Base-by-base conservation (phyloP, 2,329 filamentous ascomycete species). In the Teratosphaeria gauchensis region DNA sequence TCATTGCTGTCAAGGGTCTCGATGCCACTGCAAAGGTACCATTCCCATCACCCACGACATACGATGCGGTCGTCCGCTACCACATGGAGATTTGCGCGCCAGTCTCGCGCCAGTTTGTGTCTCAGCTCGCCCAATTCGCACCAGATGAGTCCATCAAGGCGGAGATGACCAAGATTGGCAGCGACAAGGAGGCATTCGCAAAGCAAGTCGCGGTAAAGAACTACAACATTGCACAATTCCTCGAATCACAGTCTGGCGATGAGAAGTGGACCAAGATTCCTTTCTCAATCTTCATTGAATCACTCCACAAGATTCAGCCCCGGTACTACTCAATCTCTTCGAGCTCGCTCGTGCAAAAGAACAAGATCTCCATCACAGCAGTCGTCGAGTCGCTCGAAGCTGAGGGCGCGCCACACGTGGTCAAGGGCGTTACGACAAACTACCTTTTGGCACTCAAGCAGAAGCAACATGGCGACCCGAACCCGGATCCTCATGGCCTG, bases 311-410 rank as follows among this genome's bases (percentile, higher is more conserved):
- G 80, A 85, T 99, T 59, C 94, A 99, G 75, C 92, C 94, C 46
- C 90, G 94, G 55, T 99, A 97, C 81, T 99, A 99, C 80, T 99
- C 95, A 55, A 99, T 99, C 74, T 99, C 94, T 1, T 99, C 95
- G 1, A 97, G 94, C 0, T 96, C 94, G 6, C 75, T 91, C 8
- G 92, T 95, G 16, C 92, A 99, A 72, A 92, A 94, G 72, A 87
- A 95, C 76, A 92, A 91, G 78, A 91, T 99, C 65, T 90, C 94
- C 61, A 88, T 99, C 69, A 99, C 94, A 16, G 92, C 92, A 59
- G 88, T 97, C 48, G 92, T 99, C 60, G 94, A 97, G 74, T 90
- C 87, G 12, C 82, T 91, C 66, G 77, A 84, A 60, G 83, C 95
- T 64, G 86, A 90, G 21, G 89, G 89, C 64, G 86, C 90, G 54